Base-by-base conservation (phyloP, 2,329 filamentous ascomycete species). In the Metarhizium brunneum region DNA sequence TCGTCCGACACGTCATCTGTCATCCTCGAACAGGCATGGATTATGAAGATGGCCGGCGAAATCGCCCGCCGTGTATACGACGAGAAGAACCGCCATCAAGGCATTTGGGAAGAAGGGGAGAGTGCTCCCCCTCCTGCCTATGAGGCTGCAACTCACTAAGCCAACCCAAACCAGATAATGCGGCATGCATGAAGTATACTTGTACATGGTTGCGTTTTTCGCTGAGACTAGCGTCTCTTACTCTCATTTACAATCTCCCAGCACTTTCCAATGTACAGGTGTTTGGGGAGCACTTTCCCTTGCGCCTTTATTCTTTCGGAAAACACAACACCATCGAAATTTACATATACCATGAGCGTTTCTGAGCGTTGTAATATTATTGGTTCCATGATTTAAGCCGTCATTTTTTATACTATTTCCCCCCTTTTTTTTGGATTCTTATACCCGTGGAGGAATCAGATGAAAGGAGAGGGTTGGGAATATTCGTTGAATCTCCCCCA, bases 11-110 rank as follows among this genome's bases (percentile, higher is more conserved):
- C 73, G 5, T 76, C 79, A 13, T 80, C 80, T 0, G 76, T 79
- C 32, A 88, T 90, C 51, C 75, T 90, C 30, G 87, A 91, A 67
- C 86, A 90, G 69, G 89, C 88, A 2, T 94, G 89, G 88, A 87
- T 94, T 72, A 84, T 87, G 75, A 94, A 96, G 75, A 94, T 99
- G 83, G 92, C 92, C 5, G 86, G 86, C 60, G 94, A 97, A 70
- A 92, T 97, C 64, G 90, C 91, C 40, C 79, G 85, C 52, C 87
- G 90, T 55, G 90, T 95, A 61, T 89, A 92, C 61, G 89, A 96
- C 62, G 89, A 96, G 72, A 94, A 96, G 72, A 75, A 78, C 54
- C 74, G 77, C 40, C 59, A 58, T 45, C 64, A 66, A 47, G 61
- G 64, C 56, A 55, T 58, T 18, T 71, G 69, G 69, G 80, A 78